Percentiles rank a stretch among this genome's conserved stretches.
phyloP scores from a whole-genome alignment of 192 early-diverging fungal species.

The Paraglomus occultum region DNA sequence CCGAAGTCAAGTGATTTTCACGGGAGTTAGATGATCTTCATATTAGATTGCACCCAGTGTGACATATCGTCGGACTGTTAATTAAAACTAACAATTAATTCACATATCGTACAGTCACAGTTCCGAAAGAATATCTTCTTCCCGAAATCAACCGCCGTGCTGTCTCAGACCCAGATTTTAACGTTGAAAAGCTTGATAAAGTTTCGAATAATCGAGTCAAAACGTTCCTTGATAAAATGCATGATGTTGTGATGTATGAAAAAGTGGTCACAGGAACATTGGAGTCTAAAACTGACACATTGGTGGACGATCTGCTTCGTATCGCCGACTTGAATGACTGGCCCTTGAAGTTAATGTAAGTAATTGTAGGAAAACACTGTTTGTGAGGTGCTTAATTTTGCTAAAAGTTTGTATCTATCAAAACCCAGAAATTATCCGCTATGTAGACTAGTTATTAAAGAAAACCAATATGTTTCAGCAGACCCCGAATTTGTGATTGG shows the following conservation, averaged over 20 bases:
- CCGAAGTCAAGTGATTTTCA: too few relatives aligned
- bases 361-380: slow-evolving; percentile 10
- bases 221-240: slow-evolving; percentile 12
- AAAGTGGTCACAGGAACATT: too few relatives aligned
- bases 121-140: slow-evolving; percentile 26
- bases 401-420: slow-evolving; percentile 17
- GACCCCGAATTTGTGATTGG: slow-evolving; percentile 7
- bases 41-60: too few relatives aligned
- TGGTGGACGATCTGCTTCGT: slow-evolving; percentile 4
- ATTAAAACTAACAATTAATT: slow-evolving; percentile 26
- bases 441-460: slow-evolving; percentile 13
- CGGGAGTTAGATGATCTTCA: too few relatives aligned
- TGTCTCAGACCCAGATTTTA: neutral
- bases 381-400: slow-evolving; percentile 15
- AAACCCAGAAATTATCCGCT: slow-evolving; percentile 10
- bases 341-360: slow-evolving; percentile 12
- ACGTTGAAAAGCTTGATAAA: slow-evolving; percentile 9
- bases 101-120: slow-evolving; percentile 24
- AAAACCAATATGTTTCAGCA: neutral
- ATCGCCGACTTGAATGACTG: slow-evolving; percentile 9
- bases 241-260: slow-evolving; percentile 19
- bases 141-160: slow-evolving; percentile 14
- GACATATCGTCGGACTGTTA: too few relatives aligned
- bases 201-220: slow-evolving; percentile 7
- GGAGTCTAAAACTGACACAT: slow-evolving; percentile 16